Evolutionary conservation across 148 eudicot genomes (phyloP).

Genomic region (Spergularia bocconei): DNA sequence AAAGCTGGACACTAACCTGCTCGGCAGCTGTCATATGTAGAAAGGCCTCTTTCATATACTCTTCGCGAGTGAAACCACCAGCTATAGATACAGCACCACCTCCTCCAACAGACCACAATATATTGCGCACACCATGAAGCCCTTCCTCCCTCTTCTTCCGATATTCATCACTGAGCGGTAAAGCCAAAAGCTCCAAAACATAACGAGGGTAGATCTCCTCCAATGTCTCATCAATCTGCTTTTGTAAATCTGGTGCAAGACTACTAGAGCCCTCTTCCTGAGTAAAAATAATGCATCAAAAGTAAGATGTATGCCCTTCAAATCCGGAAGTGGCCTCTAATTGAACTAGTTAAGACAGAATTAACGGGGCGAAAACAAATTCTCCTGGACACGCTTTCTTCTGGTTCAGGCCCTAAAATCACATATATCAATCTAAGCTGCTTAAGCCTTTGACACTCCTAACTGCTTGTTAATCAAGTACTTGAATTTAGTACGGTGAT

Average conservation of each 20-base stretch:
- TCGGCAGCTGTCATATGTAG: slow-evolving; percentile 87
- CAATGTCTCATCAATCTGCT: slow-evolving; percentile 94
- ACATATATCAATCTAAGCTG: background rate
- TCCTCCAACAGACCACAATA: slow-evolving; percentile 97
- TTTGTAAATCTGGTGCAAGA: slow-evolving; percentile 91
- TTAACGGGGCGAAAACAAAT: background rate
- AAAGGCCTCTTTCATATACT: slow-evolving; percentile 93
- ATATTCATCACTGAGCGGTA: slow-evolving; percentile 68
- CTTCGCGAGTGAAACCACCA: slow-evolving; percentile 91
- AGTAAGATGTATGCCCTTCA: background rate
- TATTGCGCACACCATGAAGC: slow-evolving; percentile 91
- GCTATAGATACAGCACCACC: slow-evolving; percentile 94
- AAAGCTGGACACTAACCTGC: slow-evolving; percentile 52
- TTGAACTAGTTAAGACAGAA: background rate
- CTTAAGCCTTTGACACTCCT: too few species aligned
- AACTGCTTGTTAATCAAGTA: too few species aligned
- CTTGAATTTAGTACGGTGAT: too few species aligned
- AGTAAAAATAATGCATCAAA: slow-evolving; percentile 11
- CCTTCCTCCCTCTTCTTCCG: slow-evolving; percentile 76
- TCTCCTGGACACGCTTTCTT: background rate
- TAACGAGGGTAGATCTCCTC: slow-evolving; percentile 92
- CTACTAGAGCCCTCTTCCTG: slow-evolving; percentile 99
- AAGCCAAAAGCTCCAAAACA: slow-evolving; percentile 83
- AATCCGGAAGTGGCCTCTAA: background rate
- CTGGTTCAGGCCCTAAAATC: background rate